Evolutionary conservation across 2,329 filamentous ascomycete genomes (phyloP).

Genomic region (Microthyrium microscopicum): DNA sequence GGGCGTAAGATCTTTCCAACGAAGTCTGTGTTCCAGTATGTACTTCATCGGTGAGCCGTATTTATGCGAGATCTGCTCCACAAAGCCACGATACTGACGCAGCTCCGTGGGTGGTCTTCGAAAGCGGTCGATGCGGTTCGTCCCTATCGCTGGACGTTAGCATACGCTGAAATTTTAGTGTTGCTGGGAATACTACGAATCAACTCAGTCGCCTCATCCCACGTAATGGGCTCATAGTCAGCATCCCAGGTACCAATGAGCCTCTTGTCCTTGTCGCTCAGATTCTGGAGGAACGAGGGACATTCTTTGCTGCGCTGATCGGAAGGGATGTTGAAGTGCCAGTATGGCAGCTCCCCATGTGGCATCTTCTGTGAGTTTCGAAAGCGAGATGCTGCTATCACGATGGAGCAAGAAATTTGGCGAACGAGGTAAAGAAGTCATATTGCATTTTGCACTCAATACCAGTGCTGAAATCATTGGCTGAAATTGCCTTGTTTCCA

Average conservation of each 20-base stretch:
- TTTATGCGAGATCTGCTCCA: slow-evolving; percentile 41
- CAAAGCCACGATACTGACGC: slow-evolving; percentile 59
- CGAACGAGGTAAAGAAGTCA: no score
- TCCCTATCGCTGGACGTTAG: slow-evolving; percentile 1
- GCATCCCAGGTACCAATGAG: slow-evolving; percentile 58
- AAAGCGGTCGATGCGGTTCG: slow-evolving; percentile 60
- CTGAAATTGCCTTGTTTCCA: no score
- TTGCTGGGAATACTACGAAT: slow-evolving; percentile 26
- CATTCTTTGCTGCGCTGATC: slow-evolving; percentile 47
- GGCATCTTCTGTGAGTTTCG: no score
- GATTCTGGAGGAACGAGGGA: slow-evolving; percentile 49
- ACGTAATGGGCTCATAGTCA: slow-evolving; percentile 45
- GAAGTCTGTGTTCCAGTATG: slow-evolving; percentile 51
- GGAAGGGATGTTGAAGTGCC: slow-evolving; percentile 64
- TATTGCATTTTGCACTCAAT: no score
- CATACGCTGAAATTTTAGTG: slow-evolving; percentile 13
- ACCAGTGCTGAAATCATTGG: no score
- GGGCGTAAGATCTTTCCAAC: slow-evolving; percentile 41
- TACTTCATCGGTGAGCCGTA: slow-evolving; percentile 69
- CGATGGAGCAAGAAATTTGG: no score
- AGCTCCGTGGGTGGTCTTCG: slow-evolving; percentile 62
- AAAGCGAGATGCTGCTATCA: no score
- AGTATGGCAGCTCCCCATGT: slow-evolving; percentile 41
- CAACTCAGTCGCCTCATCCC: slow-evolving; percentile 51
- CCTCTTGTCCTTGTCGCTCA: slow-evolving; percentile 48